A percentile compares a stretch with the other conserved stretches of the same genome.
These are phyloP conservation scores for Pichia californica DNA, from an alignment of 805 yeast species.

Conservation along the genomic window DNA sequence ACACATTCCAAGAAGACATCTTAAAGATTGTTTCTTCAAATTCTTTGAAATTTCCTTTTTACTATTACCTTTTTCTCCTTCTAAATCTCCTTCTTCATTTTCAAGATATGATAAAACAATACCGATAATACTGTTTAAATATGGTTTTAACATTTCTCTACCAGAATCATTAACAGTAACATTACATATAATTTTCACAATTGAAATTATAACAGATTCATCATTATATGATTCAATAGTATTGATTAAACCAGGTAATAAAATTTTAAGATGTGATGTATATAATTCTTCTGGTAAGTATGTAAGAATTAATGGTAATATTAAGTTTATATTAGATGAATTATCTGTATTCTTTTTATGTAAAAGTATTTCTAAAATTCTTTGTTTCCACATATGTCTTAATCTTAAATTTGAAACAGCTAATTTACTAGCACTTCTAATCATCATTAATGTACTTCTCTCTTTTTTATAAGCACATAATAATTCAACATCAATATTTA, in stretches of 20 bases:
- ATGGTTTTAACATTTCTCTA: slow-evolving; percentile 6
- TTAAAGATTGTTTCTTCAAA: slow-evolving; percentile 34
- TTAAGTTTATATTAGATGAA: slow-evolving; percentile 35
- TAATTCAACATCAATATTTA: background rate
- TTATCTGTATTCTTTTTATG: slow-evolving; percentile 29
- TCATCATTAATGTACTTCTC: slow-evolving; percentile 1
- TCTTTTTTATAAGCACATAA: slow-evolving; percentile 6
- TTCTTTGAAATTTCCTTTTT: background rate
- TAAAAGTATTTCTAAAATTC: slow-evolving; percentile 56
- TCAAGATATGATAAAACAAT: background rate
- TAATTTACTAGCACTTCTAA: slow-evolving; percentile 15
- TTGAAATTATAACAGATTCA: slow-evolving; percentile 2
- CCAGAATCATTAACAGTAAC: slow-evolving; percentile 6
- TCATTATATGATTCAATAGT: slow-evolving; percentile 6
- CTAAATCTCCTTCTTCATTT: no score
- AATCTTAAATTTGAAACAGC: slow-evolving; percentile 49
- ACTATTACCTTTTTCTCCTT: no score
- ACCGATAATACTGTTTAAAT: slow-evolving; percentile 9
- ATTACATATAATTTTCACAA: slow-evolving; percentile 9
- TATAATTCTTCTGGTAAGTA: slow-evolving; percentile 35
- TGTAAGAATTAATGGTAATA: slow-evolving; percentile 68
- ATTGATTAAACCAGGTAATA: slow-evolving; percentile 11
- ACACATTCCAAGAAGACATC: slow-evolving; percentile 43
- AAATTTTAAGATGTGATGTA: slow-evolving; percentile 2
- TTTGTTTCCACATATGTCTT: slow-evolving; percentile 72